Evolutionary conservation across 1,284 basidiomycete genomes (phyloP).

Genomic region (Naganishia sp.): DNA sequence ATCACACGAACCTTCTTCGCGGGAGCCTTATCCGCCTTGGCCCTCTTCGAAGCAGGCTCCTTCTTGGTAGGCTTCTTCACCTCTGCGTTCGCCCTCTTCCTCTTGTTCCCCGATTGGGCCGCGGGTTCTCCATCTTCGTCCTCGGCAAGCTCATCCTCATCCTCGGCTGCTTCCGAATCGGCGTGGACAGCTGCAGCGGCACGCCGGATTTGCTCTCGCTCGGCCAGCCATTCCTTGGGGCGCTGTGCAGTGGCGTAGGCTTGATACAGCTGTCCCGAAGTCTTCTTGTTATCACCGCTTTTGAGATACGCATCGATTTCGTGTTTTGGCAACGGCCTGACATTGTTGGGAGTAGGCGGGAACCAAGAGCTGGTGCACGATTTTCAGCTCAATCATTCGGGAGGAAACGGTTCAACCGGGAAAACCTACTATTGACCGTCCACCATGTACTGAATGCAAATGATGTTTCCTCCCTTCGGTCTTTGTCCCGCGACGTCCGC

Average conservation of each 20-base stretch:
- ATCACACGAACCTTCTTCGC: conserved; percentile 38
- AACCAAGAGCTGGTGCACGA: conserved; percentile 72
- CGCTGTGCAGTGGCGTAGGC: conserved; percentile 83
- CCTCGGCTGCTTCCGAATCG: conserved; percentile 64
- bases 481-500: conserved; percentile 19
- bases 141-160: conserved; percentile 61
- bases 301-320: conserved; percentile 82
- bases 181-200: conserved; percentile 49
- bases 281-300: conserved; percentile 66
- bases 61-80: conserved; percentile 58
- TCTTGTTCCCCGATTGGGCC: conserved; percentile 59
- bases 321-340: conserved; percentile 72
- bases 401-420: background rate
- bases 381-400: background rate
- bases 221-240: conserved; percentile 71
- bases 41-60: conserved; percentile 46
- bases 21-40: conserved; percentile 35
- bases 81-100: conserved; percentile 55
- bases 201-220: conserved; percentile 54
- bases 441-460: conserved; percentile 86
- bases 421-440: conserved; percentile 83
- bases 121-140: conserved; percentile 55
- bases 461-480: conserved; percentile 41
- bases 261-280: conserved; percentile 69
- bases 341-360: conserved; percentile 65